Conservation (phyloP, 2,329 filamentous ascomycete genomes). For the Colletotrichum chlorophyti region DNA sequence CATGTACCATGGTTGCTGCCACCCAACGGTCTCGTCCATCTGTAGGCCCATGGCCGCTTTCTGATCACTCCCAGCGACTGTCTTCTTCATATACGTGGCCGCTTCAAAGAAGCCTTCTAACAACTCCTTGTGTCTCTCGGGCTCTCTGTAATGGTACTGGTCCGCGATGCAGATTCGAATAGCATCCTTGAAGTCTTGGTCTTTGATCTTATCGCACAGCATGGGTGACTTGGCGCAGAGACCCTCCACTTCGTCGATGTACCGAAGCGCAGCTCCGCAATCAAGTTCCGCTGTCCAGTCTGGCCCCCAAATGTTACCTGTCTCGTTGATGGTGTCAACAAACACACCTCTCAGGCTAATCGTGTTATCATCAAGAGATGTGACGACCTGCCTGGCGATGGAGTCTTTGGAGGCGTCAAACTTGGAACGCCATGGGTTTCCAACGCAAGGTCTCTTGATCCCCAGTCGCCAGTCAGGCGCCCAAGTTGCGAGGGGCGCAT, state of each 20-base stretch:
- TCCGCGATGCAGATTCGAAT: constrained; percentile 11
- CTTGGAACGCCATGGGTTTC: not conserved
- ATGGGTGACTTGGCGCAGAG: not conserved
- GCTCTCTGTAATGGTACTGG: not conserved
- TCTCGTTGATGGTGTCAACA: not conserved
- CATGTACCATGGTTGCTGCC: constrained; percentile 2
- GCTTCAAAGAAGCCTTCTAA: not conserved
- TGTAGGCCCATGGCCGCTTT: not conserved
- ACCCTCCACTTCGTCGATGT: not conserved
- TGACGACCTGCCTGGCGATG: not conserved
- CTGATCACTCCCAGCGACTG: not conserved
- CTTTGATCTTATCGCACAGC: not conserved
- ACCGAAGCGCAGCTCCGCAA: not conserved
- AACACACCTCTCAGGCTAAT: not conserved
- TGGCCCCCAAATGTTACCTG: not conserved
- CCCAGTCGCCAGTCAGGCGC: constrained; percentile 3
- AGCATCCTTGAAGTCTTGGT: not conserved
- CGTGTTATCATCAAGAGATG: not conserved
- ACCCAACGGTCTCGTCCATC: not conserved
- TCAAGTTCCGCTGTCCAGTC: constrained; percentile 4
- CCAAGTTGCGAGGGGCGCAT: not conserved
- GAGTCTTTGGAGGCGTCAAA: not conserved
- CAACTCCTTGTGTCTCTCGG: constrained; percentile 1
- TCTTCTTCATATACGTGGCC: not conserved
- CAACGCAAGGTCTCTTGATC: not conserved